Conservation (phyloP, 2,329 filamentous ascomycete genomes). For the Aspergillus fructus region DNA sequence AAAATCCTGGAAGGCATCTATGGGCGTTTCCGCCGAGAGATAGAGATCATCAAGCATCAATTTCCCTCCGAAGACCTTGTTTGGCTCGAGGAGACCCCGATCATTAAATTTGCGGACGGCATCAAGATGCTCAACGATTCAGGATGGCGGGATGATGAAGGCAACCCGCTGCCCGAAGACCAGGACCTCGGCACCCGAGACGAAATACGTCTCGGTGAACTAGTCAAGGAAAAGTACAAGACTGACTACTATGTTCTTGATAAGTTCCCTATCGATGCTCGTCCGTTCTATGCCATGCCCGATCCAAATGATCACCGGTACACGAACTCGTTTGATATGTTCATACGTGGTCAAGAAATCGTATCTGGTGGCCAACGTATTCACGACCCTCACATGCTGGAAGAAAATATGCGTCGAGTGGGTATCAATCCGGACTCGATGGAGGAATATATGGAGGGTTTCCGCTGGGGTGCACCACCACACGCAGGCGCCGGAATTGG, state of each 20-base stretch:
- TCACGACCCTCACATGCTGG: slow-evolving; percentile 72
- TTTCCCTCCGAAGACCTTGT: slow-evolving; percentile 85
- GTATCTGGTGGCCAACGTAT: slow-evolving; percentile 92
- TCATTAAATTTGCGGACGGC: slow-evolving; percentile 76
- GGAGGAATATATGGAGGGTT: slow-evolving; percentile 86
- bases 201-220: slow-evolving; percentile 78
- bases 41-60: slow-evolving; percentile 76
- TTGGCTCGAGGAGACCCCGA: slow-evolving; percentile 80
- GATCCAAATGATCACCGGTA: slow-evolving; percentile 69
- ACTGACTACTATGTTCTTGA: slow-evolving; percentile 94
- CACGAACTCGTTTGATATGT: slow-evolving; percentile 95
- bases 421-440: slow-evolving; percentile 79
- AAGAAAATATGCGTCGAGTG: slow-evolving; percentile 70
- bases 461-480: slow-evolving; percentile 83
- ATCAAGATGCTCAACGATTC: slow-evolving; percentile 77
- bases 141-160: slow-evolving; percentile 74
- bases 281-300: slow-evolving; percentile 90
- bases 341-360: slow-evolving; percentile 89
- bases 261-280: slow-evolving; percentile 81
- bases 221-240: slow-evolving; percentile 81
- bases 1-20: slow-evolving; percentile 73
- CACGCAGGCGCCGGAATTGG: slow-evolving; percentile 90
- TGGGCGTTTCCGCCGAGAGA: slow-evolving; percentile 65
- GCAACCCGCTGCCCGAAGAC: slow-evolving; percentile 65
- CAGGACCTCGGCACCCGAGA: slow-evolving; percentile 84